Conservation (phyloP, 495 filamentous ascomycete genomes). For the Aspergillus nidulans region DNA sequence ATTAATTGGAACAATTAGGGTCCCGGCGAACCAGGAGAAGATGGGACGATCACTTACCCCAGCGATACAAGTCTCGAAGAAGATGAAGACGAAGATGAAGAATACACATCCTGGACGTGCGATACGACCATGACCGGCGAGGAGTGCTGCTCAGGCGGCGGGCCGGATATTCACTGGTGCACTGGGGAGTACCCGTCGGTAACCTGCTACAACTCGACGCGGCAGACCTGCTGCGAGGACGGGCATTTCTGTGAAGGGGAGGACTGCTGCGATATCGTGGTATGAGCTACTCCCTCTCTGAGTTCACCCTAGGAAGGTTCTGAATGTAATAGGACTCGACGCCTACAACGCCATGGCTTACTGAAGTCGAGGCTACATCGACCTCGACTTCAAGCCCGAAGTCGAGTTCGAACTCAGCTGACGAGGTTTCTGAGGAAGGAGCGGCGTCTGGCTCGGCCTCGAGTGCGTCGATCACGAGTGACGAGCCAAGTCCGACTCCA, state of each 20-base stretch:
- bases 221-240: constrained; percentile 5
- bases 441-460: not conserved
- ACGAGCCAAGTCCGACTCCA: not conserved
- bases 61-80: not conserved
- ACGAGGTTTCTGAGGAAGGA: too few species aligned
- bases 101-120: not conserved
- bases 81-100: not conserved
- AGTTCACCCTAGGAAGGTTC: not conserved
- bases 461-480: not conserved
- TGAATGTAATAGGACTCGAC: not conserved
- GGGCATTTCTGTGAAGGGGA: constrained; percentile 3
- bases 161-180: constrained; percentile 4
- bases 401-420: not conserved
- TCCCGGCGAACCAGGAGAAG: not conserved
- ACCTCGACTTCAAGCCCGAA: not conserved
- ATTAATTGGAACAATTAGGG: not conserved
- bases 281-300: not conserved
- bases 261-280: constrained; percentile 10
- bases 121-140: not conserved
- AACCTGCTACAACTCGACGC: not conserved
- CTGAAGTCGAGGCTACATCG: not conserved
- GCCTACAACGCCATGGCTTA: not conserved
- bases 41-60: not conserved
- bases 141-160: constrained; percentile 2
- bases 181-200: not conserved